phyloP scores from a whole-genome alignment of 202 grass and related monocot genomes.

The Cymbopogon flexuosus region DNA sequence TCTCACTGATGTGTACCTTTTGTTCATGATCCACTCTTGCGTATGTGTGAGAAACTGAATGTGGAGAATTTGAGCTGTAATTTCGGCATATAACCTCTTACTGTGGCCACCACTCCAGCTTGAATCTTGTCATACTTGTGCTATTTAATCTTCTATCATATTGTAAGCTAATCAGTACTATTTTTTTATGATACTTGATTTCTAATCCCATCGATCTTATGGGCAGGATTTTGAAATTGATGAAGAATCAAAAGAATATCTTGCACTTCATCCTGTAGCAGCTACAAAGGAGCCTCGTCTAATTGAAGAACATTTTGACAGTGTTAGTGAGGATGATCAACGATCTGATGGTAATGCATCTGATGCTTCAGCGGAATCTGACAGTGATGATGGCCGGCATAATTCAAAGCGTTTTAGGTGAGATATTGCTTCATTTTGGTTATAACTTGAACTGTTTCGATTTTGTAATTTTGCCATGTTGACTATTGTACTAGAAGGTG shows the following conservation, averaged over 20 bases:
- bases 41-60: background rate
- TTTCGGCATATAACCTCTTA: background rate
- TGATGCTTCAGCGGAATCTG: conserved; percentile 45
- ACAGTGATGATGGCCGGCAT: conserved; percentile 36
- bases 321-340: conserved; percentile 59
- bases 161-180: background rate
- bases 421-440: conserved; percentile 17
- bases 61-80: background rate
- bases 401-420: conserved; percentile 76
- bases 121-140: conserved; percentile 4
- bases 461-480: background rate
- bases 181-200: background rate
- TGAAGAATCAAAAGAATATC: conserved; percentile 58
- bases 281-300: conserved; percentile 45
- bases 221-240: conserved; percentile 75
- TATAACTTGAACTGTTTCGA: background rate
- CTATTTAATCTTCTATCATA: background rate
- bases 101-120: background rate
- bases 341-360: conserved; percentile 37
- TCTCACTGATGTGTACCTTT: background rate
- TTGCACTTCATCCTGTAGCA: conserved; percentile 66
- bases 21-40: background rate
- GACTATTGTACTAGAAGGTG: background rate
- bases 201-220: conserved; percentile 21
- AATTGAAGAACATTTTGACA: conserved; percentile 75